A percentile compares a stretch with the other conserved stretches of the same genome.
These are phyloP conservation scores for Vigna hirtella DNA, from an alignment of 306 rosid genomes.

Conservation along the genomic window DNA sequence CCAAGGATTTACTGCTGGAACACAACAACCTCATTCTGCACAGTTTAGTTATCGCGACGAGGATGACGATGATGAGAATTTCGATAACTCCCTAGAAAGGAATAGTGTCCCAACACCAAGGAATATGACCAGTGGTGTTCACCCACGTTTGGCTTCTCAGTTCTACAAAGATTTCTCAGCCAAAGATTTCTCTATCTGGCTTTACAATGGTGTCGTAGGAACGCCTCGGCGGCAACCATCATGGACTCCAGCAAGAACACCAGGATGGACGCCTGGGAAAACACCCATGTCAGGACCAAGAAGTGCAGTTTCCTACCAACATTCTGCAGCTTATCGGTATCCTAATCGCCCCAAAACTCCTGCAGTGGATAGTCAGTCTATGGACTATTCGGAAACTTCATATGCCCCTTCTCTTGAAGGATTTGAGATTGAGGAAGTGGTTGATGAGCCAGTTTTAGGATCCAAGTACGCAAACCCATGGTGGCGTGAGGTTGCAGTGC, in stretches of 20 bases:
- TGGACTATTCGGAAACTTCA: slow-evolving; percentile 53
- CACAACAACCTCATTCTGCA: slow-evolving; percentile 52
- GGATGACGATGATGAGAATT: slow-evolving; percentile 48
- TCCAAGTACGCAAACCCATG: slow-evolving; percentile 85
- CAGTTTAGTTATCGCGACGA: slow-evolving; percentile 48
- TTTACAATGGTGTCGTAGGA: slow-evolving; percentile 78
- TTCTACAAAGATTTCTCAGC: slow-evolving; percentile 84
- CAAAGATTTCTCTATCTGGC: slow-evolving; percentile 81
- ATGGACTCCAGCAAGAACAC: slow-evolving; percentile 87
- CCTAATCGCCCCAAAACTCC: slow-evolving; percentile 51
- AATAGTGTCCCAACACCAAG: slow-evolving; percentile 62
- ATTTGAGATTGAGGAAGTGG: slow-evolving; percentile 61
- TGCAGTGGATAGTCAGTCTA: slow-evolving; percentile 48
- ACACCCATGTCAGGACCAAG: slow-evolving; percentile 59
- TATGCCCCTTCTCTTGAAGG: slow-evolving; percentile 54
- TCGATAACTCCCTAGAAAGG: slow-evolving; percentile 81
- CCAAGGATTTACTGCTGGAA: slow-evolving; percentile 60
- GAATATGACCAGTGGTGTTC: slow-evolving; percentile 54
- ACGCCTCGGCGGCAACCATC: slow-evolving; percentile 76
- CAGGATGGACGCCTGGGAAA: slow-evolving; percentile 67
- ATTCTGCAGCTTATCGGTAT: slow-evolving; percentile 56
- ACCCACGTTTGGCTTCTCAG: slow-evolving; percentile 80
- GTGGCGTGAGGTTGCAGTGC: slow-evolving; percentile 78
- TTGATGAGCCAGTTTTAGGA: slow-evolving; percentile 60
- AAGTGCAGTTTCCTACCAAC: slow-evolving; percentile 61